Evolutionary conservation across 371 early-diverging fungal genomes (phyloP).

Genomic region (Actinomucor elegans): DNA sequence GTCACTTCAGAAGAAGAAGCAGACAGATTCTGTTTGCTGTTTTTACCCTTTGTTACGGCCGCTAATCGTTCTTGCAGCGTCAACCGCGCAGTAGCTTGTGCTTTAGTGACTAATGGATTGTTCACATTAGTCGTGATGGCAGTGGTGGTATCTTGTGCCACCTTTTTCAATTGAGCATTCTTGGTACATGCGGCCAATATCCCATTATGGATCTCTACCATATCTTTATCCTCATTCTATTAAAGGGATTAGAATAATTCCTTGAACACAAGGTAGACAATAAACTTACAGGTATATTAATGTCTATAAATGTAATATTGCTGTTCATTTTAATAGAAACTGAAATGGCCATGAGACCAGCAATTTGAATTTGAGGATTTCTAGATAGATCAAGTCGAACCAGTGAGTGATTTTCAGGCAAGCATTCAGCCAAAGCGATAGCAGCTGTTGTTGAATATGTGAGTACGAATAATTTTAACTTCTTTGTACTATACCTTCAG

Average conservation of each 20-base stretch:
- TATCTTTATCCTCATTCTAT: constrained; percentile 64
- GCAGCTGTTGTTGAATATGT: constrained; percentile 39
- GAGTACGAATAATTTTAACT: too few relatives aligned
- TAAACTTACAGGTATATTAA: constrained; percentile 65
- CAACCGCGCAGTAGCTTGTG: constrained; percentile 41
- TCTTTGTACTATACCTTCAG: constrained; percentile 49
- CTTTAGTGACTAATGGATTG: constrained; percentile 22
- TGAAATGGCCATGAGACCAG: constrained; percentile 78
- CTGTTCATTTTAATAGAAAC: constrained; percentile 73
- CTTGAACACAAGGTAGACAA: background rate
- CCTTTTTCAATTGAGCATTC: constrained; percentile 55
- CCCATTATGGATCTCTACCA: constrained; percentile 65
- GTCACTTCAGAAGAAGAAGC: background rate
- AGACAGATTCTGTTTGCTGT: background rate
- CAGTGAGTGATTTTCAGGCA: constrained; percentile 72
- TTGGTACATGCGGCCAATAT: constrained; percentile 68
- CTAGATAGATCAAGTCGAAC: constrained; percentile 71
- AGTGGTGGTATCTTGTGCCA: constrained; percentile 13
- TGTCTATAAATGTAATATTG: constrained; percentile 69
- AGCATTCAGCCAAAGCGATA: constrained; percentile 75
- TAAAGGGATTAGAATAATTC: too few relatives aligned
- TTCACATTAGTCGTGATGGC: background rate
- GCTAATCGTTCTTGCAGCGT: constrained; percentile 46
- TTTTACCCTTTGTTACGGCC: constrained; percentile 23
- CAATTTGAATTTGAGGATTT: constrained; percentile 73